A percentile compares a stretch with the other conserved stretches of the same genome.
These are phyloP conservation scores for Colletotrichum acutatum DNA, from an alignment of 2,329 filamentous ascomycete genomes.

Conservation along the genomic window DNA sequence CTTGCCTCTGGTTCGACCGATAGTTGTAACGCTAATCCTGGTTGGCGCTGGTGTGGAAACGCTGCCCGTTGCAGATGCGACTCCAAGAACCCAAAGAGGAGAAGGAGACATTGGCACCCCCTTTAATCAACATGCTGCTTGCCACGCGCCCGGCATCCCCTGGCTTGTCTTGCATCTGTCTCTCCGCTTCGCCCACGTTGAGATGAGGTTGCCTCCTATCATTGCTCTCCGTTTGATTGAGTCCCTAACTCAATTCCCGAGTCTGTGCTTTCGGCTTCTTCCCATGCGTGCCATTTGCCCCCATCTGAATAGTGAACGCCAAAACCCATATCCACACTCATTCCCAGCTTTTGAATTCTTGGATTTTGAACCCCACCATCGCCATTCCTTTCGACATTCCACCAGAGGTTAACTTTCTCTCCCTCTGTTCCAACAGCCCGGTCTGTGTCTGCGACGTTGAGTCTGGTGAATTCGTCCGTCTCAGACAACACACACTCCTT, in stretches of 20 bases:
- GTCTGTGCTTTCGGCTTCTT: constrained; percentile 7
- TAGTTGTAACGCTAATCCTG: constrained; percentile 25
- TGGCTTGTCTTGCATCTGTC: constrained; percentile 23
- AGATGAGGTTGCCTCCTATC: constrained; percentile 31
- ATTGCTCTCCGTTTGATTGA: constrained; percentile 7
- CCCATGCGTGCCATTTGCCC: background rate
- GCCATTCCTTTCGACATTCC: background rate
- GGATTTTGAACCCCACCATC: constrained; percentile 24
- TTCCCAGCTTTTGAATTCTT: constrained; percentile 10
- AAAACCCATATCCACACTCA: constrained; percentile 8
- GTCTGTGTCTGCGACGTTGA: constrained; percentile 12
- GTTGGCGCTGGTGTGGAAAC: constrained; percentile 33
- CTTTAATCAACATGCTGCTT: constrained; percentile 34
- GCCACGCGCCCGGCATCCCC: constrained; percentile 25
- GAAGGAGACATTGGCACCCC: constrained; percentile 33
- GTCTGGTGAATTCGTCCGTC: background rate
- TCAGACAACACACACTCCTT: constrained; percentile 18
- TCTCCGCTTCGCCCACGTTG: constrained; percentile 20
- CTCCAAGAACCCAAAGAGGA: constrained; percentile 31
- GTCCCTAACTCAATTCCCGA: constrained; percentile 12
- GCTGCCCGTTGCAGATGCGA: constrained; percentile 32
- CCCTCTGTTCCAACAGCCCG: constrained; percentile 1
- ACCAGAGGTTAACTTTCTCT: constrained; percentile 4
- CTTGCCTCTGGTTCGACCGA: constrained; percentile 32
- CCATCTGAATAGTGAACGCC: background rate